These are phyloP conservation scores for Dendrobium catenatum DNA, from an alignment of 106 monocot genomes.

Conservation along the genomic window DNA sequence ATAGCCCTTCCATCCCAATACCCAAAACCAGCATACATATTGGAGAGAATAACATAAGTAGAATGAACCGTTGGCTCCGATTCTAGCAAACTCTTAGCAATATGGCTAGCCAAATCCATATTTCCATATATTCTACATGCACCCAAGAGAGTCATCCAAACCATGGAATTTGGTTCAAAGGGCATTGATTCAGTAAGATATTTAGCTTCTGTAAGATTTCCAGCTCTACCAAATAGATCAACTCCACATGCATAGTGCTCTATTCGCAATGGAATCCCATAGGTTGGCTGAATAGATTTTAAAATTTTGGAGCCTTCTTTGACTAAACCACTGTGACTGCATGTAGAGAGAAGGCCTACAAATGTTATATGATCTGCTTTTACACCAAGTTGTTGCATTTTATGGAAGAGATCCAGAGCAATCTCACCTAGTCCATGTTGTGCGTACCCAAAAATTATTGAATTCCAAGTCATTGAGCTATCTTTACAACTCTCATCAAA, in stretches of 20 bases:
- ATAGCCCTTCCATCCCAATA: conserved; percentile 54
- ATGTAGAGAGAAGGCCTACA: conserved; percentile 67
- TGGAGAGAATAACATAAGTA: conserved; percentile 57
- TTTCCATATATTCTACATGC: conserved; percentile 71
- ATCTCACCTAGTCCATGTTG: conserved; percentile 54
- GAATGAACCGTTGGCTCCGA: conserved; percentile 44
- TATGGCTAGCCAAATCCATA: conserved; percentile 42
- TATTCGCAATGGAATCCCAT: conserved; percentile 51
- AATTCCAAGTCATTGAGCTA: conserved; percentile 67
- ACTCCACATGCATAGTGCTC: conserved; percentile 93
- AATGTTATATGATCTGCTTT: conserved; percentile 73
- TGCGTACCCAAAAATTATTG: conserved; percentile 66
- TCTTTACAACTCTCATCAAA: conserved; percentile 48
- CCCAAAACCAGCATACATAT: conserved; percentile 46
- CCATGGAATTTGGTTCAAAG: conserved; percentile 57
- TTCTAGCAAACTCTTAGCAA: conserved; percentile 32
- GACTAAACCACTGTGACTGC: conserved; percentile 70
- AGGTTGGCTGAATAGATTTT: conserved; percentile 35
- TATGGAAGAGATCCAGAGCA: conserved; percentile 42
- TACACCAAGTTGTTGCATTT: conserved; percentile 44
- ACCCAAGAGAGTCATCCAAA: conserved; percentile 69
- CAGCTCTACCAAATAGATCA: conserved; percentile 75
- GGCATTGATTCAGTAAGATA: conserved; percentile 61
- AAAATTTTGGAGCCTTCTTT: conserved; percentile 44
- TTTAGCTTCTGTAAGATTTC: conserved; percentile 42